Conservation (phyloP, 257 asterid species). For the Solanum sitiens region DNA sequence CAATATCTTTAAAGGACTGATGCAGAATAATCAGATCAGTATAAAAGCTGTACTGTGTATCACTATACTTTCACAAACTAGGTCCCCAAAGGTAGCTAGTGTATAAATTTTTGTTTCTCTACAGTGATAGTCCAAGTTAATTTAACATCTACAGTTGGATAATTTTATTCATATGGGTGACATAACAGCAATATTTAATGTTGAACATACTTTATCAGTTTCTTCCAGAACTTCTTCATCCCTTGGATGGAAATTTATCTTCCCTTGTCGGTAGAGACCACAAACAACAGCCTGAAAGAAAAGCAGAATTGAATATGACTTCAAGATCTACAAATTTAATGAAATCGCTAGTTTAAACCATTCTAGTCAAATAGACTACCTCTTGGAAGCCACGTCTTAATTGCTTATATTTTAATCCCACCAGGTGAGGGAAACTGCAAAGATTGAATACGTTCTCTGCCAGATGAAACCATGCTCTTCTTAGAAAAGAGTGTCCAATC, state of each 20-base stretch:
- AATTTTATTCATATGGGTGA: background rate
- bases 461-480: conserved; percentile 6
- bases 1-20: background rate
- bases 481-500: background rate
- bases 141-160: background rate
- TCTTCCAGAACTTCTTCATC: conserved; percentile 64
- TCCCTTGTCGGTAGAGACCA: conserved; percentile 71
- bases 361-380: conserved; percentile 29
- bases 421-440: conserved; percentile 67
- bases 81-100: background rate
- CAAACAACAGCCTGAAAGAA: conserved; percentile 69
- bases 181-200: background rate
- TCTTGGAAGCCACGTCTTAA: conserved; percentile 82
- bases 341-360: background rate
- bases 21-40: background rate
- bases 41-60: background rate
- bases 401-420: conserved; percentile 60
- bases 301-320: background rate
- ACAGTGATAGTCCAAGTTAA: background rate
- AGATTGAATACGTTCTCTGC: conserved; percentile 98
- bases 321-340: background rate
- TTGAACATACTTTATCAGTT: conserved; percentile 62
- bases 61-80: background rate
- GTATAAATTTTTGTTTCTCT: background rate
- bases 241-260: conserved; percentile 73